These are phyloP conservation scores for Salix suchowensis DNA, from an alignment of 345 rosid genomes.

Conservation along the genomic window DNA sequence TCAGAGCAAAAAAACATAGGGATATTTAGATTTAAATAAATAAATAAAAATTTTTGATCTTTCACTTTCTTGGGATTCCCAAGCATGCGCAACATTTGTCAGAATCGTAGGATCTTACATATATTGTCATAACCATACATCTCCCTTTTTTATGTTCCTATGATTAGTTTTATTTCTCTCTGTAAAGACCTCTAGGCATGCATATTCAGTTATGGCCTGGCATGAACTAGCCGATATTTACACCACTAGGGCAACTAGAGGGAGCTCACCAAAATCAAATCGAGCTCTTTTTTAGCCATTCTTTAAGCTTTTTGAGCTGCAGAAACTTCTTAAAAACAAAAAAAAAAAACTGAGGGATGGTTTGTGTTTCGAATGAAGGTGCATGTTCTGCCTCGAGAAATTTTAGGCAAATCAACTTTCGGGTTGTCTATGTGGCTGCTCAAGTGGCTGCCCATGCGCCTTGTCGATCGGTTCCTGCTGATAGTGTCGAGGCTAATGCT, in stretches of 20 bases:
- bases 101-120: conserved; percentile 16
- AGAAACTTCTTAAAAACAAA: background rate
- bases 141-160: background rate
- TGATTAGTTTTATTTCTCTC: conserved; percentile 9
- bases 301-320: background rate
- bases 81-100: conserved; percentile 44
- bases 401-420: conserved; percentile 82
- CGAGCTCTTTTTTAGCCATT: conserved; percentile 11
- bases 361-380: conserved; percentile 39
- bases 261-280: conserved; percentile 4
- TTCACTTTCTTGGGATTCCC: conserved; percentile 57
- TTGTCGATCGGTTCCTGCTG: conserved; percentile 64
- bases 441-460: conserved; percentile 68
- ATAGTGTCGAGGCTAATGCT: conserved; percentile 51
- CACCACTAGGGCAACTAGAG: background rate
- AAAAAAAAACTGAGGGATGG: background rate
- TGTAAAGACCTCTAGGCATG: conserved; percentile 1
- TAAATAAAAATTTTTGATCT: conserved; percentile 7
- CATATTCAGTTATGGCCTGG: conserved; percentile 22
- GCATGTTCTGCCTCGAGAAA: conserved; percentile 89
- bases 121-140: conserved; percentile 17
- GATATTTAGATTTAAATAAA: background rate
- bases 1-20: background rate
- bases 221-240: conserved; percentile 18
- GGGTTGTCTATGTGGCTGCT: conserved; percentile 70